A percentile compares a stretch with the other conserved stretches of the same genome.
phyloP scores from a whole-genome alignment of 108 stramenopile species.

The Cyclotella atomus region DNA sequence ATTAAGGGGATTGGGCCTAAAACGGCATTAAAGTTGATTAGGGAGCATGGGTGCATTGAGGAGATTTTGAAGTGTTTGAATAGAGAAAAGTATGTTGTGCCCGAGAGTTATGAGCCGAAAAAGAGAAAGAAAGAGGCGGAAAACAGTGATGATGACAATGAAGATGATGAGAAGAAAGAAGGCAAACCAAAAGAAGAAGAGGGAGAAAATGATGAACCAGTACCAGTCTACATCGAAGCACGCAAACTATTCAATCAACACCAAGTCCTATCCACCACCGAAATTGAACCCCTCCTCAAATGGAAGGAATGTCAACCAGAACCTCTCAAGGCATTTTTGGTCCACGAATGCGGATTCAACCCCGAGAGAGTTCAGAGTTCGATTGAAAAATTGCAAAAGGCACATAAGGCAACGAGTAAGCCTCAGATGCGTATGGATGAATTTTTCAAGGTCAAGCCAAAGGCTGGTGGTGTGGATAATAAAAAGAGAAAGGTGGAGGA shows the following conservation, averaged over 20 bases:
- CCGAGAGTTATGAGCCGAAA: slow-evolving; percentile 78
- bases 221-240: slow-evolving; percentile 86
- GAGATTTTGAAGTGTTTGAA: slow-evolving; percentile 77
- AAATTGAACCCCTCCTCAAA: slow-evolving; percentile 64
- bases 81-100: slow-evolving; percentile 82
- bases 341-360: slow-evolving; percentile 93
- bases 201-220: slow-evolving; percentile 44
- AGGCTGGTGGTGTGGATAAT: slow-evolving; percentile 39
- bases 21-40: slow-evolving; percentile 93
- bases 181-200: slow-evolving; percentile 49
- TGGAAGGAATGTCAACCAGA: slow-evolving; percentile 85
- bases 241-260: slow-evolving; percentile 88
- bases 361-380: slow-evolving; percentile 86
- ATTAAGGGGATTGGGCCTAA: slow-evolving; percentile 98
- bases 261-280: slow-evolving; percentile 66
- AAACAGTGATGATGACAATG: slow-evolving; percentile 50
- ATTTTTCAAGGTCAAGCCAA: slow-evolving; percentile 83
- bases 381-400: slow-evolving; percentile 92
- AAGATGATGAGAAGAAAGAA: slow-evolving; percentile 29
- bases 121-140: slow-evolving; percentile 53
- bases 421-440: slow-evolving; percentile 90
- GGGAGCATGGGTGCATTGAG: slow-evolving; percentile 88
- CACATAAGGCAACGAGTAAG: slow-evolving; percentile 75
- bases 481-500: slow-evolving; percentile 57
- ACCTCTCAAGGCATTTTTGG: slow-evolving; percentile 82